phyloP scores from a whole-genome alignment of 768 basidiomycete genomes.

The Krasilnikovozyma curviuscula region DNA sequence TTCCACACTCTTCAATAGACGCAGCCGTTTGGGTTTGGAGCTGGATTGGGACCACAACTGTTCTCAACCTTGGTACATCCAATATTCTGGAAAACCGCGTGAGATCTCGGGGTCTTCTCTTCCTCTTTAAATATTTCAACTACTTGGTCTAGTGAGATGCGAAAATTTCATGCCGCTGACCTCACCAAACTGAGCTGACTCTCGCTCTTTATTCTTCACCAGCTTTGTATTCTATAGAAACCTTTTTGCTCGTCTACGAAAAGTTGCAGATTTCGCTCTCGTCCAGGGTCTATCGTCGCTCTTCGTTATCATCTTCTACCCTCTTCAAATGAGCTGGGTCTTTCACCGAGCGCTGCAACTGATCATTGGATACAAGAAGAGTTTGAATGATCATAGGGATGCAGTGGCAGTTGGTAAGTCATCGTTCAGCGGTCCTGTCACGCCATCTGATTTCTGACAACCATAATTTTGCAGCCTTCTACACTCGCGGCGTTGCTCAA shows the following conservation, averaged over 20 bases:
- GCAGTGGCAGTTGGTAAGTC: constrained; percentile 19
- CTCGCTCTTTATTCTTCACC: background rate
- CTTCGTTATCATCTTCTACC: constrained; percentile 27
- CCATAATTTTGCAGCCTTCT: constrained; percentile 18
- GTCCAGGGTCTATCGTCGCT: constrained; percentile 22
- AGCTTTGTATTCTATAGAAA: constrained; percentile 12
- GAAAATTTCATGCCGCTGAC: background rate
- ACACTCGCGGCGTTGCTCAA: constrained; percentile 29
- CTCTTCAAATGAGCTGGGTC: constrained; percentile 27
- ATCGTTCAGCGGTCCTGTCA: background rate
- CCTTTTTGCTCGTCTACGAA: constrained; percentile 5
- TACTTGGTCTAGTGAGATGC: constrained; percentile 3
- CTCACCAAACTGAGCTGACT: background rate
- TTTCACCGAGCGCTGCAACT: constrained; percentile 25
- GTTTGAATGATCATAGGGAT: constrained; percentile 28
- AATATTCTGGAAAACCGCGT: constrained; percentile 29
- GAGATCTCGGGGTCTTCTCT: constrained; percentile 27
- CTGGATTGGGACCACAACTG: constrained; percentile 24
- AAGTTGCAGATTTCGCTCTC: too few species aligned
- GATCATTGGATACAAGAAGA: constrained; percentile 23
- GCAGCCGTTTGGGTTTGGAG: constrained; percentile 30
- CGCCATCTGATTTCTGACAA: background rate
- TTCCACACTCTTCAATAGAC: constrained; percentile 29
- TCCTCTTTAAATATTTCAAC: constrained; percentile 23
- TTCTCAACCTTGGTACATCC: constrained; percentile 22